Conservation (phyloP, 805 yeast genomes). For the Wilhelminamyces savonicus region DNA sequence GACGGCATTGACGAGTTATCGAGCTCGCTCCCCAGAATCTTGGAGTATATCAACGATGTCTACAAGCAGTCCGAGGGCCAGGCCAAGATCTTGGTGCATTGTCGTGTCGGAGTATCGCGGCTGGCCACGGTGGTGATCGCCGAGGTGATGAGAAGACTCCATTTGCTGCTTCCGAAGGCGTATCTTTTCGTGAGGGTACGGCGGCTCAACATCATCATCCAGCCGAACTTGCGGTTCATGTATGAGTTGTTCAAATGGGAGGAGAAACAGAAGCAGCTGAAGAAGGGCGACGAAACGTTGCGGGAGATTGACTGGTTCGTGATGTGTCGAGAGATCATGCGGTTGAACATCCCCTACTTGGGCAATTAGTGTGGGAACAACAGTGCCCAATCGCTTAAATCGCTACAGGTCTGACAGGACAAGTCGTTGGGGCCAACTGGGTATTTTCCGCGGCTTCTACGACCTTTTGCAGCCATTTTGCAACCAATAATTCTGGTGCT, state of each 20-base stretch:
- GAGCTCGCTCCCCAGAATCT: constrained; percentile 52
- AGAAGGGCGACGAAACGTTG: constrained; percentile 8
- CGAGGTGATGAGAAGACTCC: constrained; percentile 77
- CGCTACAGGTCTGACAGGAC: too few species aligned
- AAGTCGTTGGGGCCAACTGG: too few species aligned
- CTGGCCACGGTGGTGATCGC: constrained; percentile 96
- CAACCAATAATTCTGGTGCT: too few species aligned
- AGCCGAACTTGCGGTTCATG: constrained; percentile 88
- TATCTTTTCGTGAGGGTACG: constrained; percentile 86
- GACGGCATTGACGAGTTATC: constrained; percentile 84
- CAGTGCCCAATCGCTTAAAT: too few species aligned
- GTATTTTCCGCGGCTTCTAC: too few species aligned
- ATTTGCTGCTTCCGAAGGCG: constrained; percentile 66
- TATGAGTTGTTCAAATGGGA: constrained; percentile 62
- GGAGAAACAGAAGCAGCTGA: constrained; percentile 12
- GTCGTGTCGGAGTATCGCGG: constrained; percentile 93
- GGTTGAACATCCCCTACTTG: constrained; percentile 65
- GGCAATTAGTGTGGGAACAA: constrained; percentile 7
- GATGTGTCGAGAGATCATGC: constrained; percentile 75
- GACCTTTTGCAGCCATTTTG: too few species aligned
- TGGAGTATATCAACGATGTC: constrained; percentile 54
- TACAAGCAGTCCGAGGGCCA: constrained; percentile 13
- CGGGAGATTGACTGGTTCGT: constrained; percentile 86
- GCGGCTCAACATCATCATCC: constrained; percentile 85
- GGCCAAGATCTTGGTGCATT: constrained; percentile 58